Conservation (phyloP, 306 rosid species). For the Geum urbanum region DNA sequence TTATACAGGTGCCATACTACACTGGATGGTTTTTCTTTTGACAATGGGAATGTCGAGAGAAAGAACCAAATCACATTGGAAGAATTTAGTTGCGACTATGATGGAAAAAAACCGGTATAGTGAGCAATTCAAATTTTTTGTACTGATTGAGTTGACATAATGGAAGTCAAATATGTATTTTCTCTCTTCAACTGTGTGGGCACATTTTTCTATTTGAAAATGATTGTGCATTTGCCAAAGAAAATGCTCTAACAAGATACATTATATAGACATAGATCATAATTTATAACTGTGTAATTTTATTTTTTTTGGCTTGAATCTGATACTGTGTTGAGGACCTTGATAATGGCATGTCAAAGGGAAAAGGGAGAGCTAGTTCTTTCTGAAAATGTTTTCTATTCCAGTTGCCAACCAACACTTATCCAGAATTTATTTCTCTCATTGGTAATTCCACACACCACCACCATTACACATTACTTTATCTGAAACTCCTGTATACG, state of each 20-base stretch:
- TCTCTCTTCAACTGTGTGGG: not conserved
- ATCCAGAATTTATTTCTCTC: not conserved
- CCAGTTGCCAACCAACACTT: not conserved
- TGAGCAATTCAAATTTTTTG: not conserved
- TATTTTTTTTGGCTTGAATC: not conserved
- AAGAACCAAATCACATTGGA: slow-evolving; percentile 42
- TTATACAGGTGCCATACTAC: slow-evolving; percentile 72
- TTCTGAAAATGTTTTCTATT: not conserved
- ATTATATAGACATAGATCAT: not conserved
- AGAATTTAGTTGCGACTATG: slow-evolving; percentile 54
- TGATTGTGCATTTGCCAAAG: not conserved
- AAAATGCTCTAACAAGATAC: not conserved
- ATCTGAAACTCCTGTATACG: not conserved
- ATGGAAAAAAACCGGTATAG: slow-evolving; percentile 87
- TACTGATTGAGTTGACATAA: not conserved
- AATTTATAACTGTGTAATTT: not conserved
- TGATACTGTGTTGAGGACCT: not conserved
- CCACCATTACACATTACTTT: not conserved
- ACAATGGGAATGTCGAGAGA: slow-evolving; percentile 75
- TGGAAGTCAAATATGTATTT: not conserved
- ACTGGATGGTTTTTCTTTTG: slow-evolving; percentile 63
- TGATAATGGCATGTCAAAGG: not conserved
- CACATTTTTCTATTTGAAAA: not conserved
- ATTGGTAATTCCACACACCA: not conserved
- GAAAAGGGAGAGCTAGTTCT: not conserved